phyloP scores from a whole-genome alignment of 2,329 filamentous ascomycete species.

The Raffaelea ambrosiae region DNA sequence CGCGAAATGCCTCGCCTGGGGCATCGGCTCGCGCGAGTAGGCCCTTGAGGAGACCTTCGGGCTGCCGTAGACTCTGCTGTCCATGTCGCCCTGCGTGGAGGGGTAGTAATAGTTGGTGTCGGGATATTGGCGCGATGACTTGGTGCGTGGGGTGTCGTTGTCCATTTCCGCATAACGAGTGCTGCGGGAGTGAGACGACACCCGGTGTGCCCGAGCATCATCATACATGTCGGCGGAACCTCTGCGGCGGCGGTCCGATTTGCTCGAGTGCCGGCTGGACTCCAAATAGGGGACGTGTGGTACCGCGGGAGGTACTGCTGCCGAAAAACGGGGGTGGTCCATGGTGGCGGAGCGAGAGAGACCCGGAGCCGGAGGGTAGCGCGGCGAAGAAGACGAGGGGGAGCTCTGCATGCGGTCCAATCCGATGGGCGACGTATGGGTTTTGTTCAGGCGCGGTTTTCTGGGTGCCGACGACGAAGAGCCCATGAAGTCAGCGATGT shows the following conservation, averaged over 20 bases:
- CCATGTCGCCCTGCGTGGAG: background rate
- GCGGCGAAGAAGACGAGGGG: slow-evolving; percentile 4
- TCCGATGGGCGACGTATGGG: slow-evolving; percentile 12
- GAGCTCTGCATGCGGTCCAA: slow-evolving; percentile 11
- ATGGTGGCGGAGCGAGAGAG: slow-evolving; percentile 13
- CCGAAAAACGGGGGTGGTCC: slow-evolving; percentile 7
- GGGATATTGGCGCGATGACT: slow-evolving; percentile 1
- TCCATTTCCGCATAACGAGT: slow-evolving; percentile 7
- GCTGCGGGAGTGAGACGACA: background rate
- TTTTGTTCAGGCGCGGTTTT: slow-evolving; percentile 18
- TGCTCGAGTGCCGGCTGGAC: slow-evolving; percentile 5
- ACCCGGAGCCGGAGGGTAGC: slow-evolving; percentile 8
- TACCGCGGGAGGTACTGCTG: slow-evolving; percentile 3
- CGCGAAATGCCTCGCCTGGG: slow-evolving; percentile 13
- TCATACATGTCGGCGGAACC: slow-evolving; percentile 12
- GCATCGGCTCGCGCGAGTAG: slow-evolving; percentile 11
- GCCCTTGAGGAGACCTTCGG: slow-evolving; percentile 9
- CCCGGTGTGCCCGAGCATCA: slow-evolving; percentile 1
- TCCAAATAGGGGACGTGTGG: slow-evolving; percentile 9
- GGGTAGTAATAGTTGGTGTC: slow-evolving; percentile 6
- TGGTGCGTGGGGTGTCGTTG: slow-evolving; percentile 2
- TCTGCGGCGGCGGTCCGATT: slow-evolving; percentile 11
- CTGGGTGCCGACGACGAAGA: slow-evolving; percentile 9
- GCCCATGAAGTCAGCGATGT: slow-evolving; percentile 10
- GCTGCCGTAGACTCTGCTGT: background rate